Evolutionary conservation across 139 green algal genomes (phyloP), one percentile per base, ranked within the genome.

Genomic region (Chloropicon primus): DNA sequence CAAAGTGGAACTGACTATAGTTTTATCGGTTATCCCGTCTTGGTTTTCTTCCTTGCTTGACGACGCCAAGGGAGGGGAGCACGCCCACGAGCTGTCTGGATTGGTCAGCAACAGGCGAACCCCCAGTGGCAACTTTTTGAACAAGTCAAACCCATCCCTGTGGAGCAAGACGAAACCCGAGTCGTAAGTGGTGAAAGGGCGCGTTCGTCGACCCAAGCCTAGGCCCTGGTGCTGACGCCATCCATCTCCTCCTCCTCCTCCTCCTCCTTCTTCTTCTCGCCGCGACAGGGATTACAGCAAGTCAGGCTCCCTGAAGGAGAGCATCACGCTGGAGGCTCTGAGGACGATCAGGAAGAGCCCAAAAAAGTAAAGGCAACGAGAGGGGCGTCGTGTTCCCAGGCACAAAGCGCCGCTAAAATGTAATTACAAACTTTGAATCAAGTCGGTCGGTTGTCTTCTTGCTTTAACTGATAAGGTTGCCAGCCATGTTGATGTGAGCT

Each of bases 401-500:
- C n/a, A n/a, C n/a, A n/a, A n/a, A n/a, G n/a, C n/a, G n/a, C n/a
- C n/a, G n/a, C n/a, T n/a, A n/a, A n/a, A n/a, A n/a, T n/a, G n/a
- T n/a, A n/a, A n/a, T n/a, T n/a, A n/a, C n/a, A n/a, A n/a, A n/a
- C n/a, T n/a, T n/a, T n/a, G n/a, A n/a, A n/a, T n/a, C n/a, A n/a
- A n/a, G n/a, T n/a, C n/a, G n/a, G n/a, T n/a, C n/a, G n/a, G n/a
- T n/a, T n/a, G n/a, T n/a, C n/a, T n/a, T n/a, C n/a, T n/a, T n/a
- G n/a, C 10, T 17, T 62, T 62, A 62, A 17, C 41, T 62, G 41
- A 62, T 62, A 5, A 62, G 41, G 41, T 62, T 62, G 41, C 41
- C 41, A 62, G 41, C 41, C 41, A 97, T 89, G 91, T 99, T 99
- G 88, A 91, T 89, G 79, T 74, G 28, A 28, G 88, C 80, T 54